Conservation (phyloP, 805 yeast genomes). For the Ogataea sp. region DNA sequence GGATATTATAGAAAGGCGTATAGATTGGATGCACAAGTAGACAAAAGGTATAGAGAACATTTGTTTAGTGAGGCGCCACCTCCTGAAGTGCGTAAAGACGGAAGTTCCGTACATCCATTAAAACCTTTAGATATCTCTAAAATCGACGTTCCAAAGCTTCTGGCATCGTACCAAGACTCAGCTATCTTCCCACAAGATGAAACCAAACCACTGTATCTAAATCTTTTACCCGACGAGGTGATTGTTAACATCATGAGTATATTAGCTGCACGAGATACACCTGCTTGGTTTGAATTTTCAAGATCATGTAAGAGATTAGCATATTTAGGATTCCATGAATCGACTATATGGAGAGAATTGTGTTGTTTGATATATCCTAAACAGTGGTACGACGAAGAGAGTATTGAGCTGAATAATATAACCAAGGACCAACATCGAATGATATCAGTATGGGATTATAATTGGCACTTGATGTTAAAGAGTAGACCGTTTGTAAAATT, state of each 20-base stretch:
- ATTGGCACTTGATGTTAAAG: constrained; percentile 44
- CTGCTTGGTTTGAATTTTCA: constrained; percentile 58
- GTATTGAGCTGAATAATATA: constrained; percentile 29
- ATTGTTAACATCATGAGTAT: constrained; percentile 41
- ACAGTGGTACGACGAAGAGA: constrained; percentile 43
- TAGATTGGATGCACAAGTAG: constrained; percentile 52
- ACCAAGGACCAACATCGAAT: constrained; percentile 24
- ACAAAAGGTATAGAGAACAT: constrained; percentile 53
- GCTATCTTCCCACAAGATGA: constrained; percentile 19
- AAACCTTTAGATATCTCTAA: constrained; percentile 28
- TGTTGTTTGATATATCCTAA: constrained; percentile 42
- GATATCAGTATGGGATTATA: constrained; percentile 32
- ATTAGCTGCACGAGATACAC: constrained; percentile 41
- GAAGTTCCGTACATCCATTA: background rate
- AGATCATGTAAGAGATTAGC: constrained; percentile 52
- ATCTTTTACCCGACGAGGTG: constrained; percentile 49
- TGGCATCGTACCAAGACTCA: constrained; percentile 27
- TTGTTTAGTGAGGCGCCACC: constrained; percentile 23
- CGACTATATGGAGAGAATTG: constrained; percentile 41
- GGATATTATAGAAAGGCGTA: constrained; percentile 65
- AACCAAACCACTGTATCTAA: constrained; percentile 32
- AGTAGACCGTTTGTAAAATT: constrained; percentile 73
- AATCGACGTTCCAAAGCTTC: constrained; percentile 33
- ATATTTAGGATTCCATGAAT: constrained; percentile 45
- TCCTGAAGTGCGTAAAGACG: constrained; percentile 14